These are phyloP conservation scores for Penicillium sp. DNA, from an alignment of 2,329 filamentous ascomycete genomes.

Conservation along the genomic window DNA sequence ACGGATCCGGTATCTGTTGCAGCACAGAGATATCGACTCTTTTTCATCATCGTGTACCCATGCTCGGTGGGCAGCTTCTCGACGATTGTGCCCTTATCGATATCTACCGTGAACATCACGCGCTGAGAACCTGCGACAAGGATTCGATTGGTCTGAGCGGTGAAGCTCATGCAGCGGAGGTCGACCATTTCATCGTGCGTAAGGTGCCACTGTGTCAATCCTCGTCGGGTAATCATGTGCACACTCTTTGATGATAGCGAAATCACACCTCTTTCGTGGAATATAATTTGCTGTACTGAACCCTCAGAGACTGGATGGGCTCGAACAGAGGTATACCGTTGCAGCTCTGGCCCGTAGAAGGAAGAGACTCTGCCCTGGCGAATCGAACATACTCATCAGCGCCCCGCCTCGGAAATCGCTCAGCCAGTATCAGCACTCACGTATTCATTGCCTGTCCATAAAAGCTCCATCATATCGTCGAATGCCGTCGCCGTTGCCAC, in stretches of 20 bases:
- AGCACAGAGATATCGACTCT: slow-evolving; percentile 83
- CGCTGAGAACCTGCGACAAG: slow-evolving; percentile 84
- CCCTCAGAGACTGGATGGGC: slow-evolving; percentile 74
- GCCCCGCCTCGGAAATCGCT: not conserved
- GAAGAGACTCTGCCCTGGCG: slow-evolving; percentile 82
- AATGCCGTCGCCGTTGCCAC: slow-evolving; percentile 80
- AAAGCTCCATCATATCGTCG: slow-evolving; percentile 81
- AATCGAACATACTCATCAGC: slow-evolving; percentile 18
- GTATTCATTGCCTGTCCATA: slow-evolving; percentile 92
- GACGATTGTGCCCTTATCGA: slow-evolving; percentile 70
- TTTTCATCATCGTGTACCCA: slow-evolving; percentile 89
- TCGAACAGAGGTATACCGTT: slow-evolving; percentile 86
- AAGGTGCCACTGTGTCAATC: slow-evolving; percentile 85
- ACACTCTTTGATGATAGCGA: slow-evolving; percentile 79
- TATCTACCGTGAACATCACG: slow-evolving; percentile 74
- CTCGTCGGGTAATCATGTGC: slow-evolving; percentile 83
- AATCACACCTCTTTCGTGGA: slow-evolving; percentile 87
- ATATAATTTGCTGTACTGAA: slow-evolving; percentile 79
- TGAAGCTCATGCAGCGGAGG: slow-evolving; percentile 92
- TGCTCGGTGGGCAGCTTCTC: slow-evolving; percentile 71
- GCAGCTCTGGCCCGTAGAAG: slow-evolving; percentile 81
- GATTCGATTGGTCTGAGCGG: slow-evolving; percentile 80
- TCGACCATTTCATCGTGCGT: slow-evolving; percentile 77
- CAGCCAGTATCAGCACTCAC: slow-evolving; percentile 52
- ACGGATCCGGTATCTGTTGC: slow-evolving; percentile 80